Percentiles rank a stretch among this genome's conserved stretches.
phyloP scores from a whole-genome alignment of 1,284 basidiomycete species.

The Hortiboletus rubellus region DNA sequence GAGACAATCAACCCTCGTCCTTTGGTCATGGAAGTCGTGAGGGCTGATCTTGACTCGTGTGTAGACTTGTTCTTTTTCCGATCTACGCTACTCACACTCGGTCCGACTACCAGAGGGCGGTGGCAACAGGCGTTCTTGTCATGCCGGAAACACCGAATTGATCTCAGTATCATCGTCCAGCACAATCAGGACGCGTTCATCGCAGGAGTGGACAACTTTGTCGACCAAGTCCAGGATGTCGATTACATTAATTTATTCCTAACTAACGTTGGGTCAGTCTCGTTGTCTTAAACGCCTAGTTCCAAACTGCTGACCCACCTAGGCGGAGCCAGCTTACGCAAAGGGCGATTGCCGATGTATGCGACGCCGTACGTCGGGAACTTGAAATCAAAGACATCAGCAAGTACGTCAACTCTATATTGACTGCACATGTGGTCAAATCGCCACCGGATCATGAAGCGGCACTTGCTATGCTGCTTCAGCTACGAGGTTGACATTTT shows the following conservation, averaged over 20 bases:
- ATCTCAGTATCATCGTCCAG: conserved; percentile 86
- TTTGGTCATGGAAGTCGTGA: conserved; percentile 83
- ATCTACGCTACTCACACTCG: not conserved
- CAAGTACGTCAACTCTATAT: conserved; percentile 86
- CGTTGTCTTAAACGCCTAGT: not conserved
- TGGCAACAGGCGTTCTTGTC: conserved; percentile 88
- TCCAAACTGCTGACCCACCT: conserved; percentile 1
- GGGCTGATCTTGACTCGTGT: conserved; percentile 71
- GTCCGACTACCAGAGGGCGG: conserved; percentile 45
- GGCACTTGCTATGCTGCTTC: conserved; percentile 76
- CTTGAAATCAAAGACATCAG: conserved; percentile 73
- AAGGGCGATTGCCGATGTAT: conserved; percentile 69
- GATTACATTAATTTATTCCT: conserved; percentile 95
- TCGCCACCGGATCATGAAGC: conserved; percentile 90
- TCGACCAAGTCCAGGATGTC: conserved; percentile 85
- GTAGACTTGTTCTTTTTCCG: conserved; percentile 30
- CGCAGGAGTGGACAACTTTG: conserved; percentile 60
- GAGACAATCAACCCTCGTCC: conserved; percentile 95
- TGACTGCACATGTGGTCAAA: conserved; percentile 94
- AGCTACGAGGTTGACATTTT: conserved; percentile 62
- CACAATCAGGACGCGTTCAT: conserved; percentile 75
- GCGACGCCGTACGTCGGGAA: conserved; percentile 75
- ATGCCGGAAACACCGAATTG: conserved; percentile 92
- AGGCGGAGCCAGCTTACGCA: conserved; percentile 56
- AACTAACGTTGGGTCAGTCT: conserved; percentile 74